Percentiles rank a stretch among this genome's conserved stretches.
Evolutionary conservation across 306 rosid species (phyloP).

Genomic region (Hippophae rhamnoides): DNA sequence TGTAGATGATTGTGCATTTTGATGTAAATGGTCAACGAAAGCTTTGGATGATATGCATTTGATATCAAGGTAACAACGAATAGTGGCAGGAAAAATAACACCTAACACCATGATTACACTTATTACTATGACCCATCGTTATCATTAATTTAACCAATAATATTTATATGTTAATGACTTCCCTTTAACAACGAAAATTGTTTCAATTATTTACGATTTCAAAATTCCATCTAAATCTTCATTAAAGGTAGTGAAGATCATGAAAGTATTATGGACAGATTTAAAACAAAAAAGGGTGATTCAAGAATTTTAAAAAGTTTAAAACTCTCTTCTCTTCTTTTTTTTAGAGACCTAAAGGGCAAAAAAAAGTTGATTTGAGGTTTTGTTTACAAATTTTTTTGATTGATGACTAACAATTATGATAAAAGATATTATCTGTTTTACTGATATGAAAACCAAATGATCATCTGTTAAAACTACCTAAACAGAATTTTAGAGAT

Average conservation of each 20-base stretch:
- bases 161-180: not conserved
- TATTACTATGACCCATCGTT: slow-evolving; percentile 24
- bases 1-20: not conserved
- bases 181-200: slow-evolving; percentile 15
- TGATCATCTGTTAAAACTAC: too few relatives aligned
- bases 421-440: too few relatives aligned
- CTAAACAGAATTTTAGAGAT: too few relatives aligned
- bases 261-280: slow-evolving; percentile 21
- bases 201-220: slow-evolving; percentile 23
- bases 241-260: slow-evolving; percentile 50
- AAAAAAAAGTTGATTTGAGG: slow-evolving; percentile 8
- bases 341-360: not conserved
- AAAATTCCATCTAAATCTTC: slow-evolving; percentile 37
- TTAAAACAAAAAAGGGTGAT: slow-evolving; percentile 3
- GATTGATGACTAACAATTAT: slow-evolving; percentile 1
- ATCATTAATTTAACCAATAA: slow-evolving; percentile 1
- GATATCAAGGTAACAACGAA: slow-evolving; percentile 7
- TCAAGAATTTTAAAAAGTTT: not conserved
- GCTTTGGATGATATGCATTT: slow-evolving; percentile 2
- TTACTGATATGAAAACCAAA: too few relatives aligned
- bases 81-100: slow-evolving; percentile 19
- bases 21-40: slow-evolving; percentile 22
- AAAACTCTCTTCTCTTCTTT: not conserved
- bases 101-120: slow-evolving; percentile 21
- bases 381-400: slow-evolving; percentile 6